Evolutionary conservation across 768 basidiomycete species (phyloP).

Genomic region (Mycena maculata): DNA sequence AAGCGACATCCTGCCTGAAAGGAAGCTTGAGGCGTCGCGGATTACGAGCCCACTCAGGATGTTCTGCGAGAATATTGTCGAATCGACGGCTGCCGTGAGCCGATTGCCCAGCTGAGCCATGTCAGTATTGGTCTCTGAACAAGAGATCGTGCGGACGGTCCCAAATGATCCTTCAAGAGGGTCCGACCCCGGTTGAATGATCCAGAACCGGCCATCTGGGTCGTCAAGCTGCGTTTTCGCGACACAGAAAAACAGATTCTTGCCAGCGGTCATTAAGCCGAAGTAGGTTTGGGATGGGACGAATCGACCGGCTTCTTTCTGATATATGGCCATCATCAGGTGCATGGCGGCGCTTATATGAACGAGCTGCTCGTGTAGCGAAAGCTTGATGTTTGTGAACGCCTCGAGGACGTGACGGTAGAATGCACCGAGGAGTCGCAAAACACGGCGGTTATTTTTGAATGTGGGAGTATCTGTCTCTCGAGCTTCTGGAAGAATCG

Average conservation of each 20-base stretch:
- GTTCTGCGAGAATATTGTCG: constrained; percentile 8
- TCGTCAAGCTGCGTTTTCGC: constrained; percentile 36
- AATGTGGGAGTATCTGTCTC: neutral
- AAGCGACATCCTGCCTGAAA: neutral
- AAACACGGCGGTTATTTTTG: constrained; percentile 5
- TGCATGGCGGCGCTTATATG: constrained; percentile 9
- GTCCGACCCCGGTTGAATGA: neutral
- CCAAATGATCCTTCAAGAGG: neutral
- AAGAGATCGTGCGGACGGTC: neutral
- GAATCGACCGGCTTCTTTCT: constrained; percentile 16
- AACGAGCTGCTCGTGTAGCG: neutral
- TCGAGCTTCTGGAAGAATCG: neutral
- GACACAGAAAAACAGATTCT: constrained; percentile 38
- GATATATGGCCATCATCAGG: constrained; percentile 4
- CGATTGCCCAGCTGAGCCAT: constrained; percentile 1
- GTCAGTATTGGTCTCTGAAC: neutral
- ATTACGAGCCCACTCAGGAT: constrained; percentile 1
- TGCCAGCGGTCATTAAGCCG: constrained; percentile 36
- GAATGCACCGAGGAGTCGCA: neutral
- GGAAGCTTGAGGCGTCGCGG: neutral
- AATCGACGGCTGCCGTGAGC: neutral
- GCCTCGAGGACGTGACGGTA: constrained; percentile 17
- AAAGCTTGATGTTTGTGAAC: constrained; percentile 8
- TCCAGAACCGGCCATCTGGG: constrained; percentile 12
- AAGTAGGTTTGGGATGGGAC: constrained; percentile 29